A percentile compares a stretch with the other conserved stretches of the same genome.
Evolutionary conservation across 805 yeast genomes (phyloP).

Genomic region (Peterozyma xylosa): DNA sequence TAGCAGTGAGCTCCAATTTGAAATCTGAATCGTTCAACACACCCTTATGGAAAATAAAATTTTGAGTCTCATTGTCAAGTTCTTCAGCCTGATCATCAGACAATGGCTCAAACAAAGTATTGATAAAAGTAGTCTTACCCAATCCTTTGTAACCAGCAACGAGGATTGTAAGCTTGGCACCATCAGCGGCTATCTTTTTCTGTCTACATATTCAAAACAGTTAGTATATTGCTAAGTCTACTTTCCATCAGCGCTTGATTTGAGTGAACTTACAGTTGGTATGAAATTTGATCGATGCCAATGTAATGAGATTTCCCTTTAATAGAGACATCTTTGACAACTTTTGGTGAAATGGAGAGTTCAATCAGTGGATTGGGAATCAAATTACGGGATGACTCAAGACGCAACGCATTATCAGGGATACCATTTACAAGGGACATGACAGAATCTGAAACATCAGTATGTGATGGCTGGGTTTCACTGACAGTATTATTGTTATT

Average conservation of each 20-base stretch:
- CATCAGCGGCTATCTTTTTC: constrained; percentile 65
- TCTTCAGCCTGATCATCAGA: constrained; percentile 19
- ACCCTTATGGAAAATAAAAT: constrained; percentile 29
- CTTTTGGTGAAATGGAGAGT: not conserved
- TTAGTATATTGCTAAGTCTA: not conserved
- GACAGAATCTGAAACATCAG: too few relatives aligned
- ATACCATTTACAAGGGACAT: too few relatives aligned
- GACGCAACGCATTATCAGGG: not conserved
- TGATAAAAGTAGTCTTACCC: constrained; percentile 78
- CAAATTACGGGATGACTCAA: not conserved
- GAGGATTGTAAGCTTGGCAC: constrained; percentile 72
- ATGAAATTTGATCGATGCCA: not conserved
- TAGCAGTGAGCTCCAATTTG: constrained; percentile 49
- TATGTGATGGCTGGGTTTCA: too few relatives aligned
- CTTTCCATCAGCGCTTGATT: not conserved
- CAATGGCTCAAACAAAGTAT: constrained; percentile 59
- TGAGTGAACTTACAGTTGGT: constrained; percentile 3
- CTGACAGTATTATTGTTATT: too few relatives aligned
- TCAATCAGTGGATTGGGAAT: not conserved
- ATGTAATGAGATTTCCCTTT: not conserved
- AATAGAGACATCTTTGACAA: not conserved
- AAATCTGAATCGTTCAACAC: constrained; percentile 55
- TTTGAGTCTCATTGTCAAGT: constrained; percentile 25
- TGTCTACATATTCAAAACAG: constrained; percentile 29
- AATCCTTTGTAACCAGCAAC: constrained; percentile 87